Evolutionary conservation across 2,329 filamentous ascomycete genomes (phyloP).

Genomic region (Clonostachys byssicola): DNA sequence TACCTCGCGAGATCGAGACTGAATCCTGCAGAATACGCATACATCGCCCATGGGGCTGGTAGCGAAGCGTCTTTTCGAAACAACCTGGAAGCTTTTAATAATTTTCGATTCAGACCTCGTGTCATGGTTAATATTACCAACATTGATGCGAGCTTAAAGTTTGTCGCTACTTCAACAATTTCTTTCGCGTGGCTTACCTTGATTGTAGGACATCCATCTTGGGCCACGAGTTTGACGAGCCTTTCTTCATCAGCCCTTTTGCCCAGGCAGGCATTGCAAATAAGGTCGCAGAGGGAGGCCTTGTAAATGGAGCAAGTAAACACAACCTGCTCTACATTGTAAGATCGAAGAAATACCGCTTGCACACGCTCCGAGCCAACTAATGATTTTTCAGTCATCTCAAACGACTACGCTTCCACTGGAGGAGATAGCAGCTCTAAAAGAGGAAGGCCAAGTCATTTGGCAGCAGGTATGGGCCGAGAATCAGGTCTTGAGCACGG

Average conservation of each 20-base stretch:
- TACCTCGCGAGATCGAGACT: too few species aligned
- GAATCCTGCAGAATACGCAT: constrained; percentile 51
- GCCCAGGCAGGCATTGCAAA: constrained; percentile 40
- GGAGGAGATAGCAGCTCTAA: constrained; percentile 28
- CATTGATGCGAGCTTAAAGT: constrained; percentile 33
- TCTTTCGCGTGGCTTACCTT: too few species aligned
- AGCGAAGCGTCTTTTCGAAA: constrained; percentile 54
- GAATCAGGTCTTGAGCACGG: too few species aligned
- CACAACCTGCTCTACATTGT: constrained; percentile 46
- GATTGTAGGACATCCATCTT: constrained; percentile 44
- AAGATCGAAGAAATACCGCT: too few species aligned
- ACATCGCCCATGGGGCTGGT: constrained; percentile 50
- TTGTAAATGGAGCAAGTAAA: constrained; percentile 42
- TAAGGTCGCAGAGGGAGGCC: constrained; percentile 38
- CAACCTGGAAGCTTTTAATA: constrained; percentile 49
- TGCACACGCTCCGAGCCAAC: too few species aligned
- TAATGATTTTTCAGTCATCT: constrained; percentile 23
- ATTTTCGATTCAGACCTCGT: constrained; percentile 41
- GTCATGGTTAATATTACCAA: constrained; percentile 43
- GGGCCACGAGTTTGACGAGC: constrained; percentile 46
- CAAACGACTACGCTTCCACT: constrained; percentile 24
- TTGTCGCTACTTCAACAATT: too few species aligned
- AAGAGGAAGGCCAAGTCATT: constrained; percentile 25
- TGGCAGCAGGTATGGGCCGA: constrained; percentile 34
- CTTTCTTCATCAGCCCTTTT: constrained; percentile 49